Evolutionary conservation across 2,329 filamentous ascomycete genomes (phyloP), one percentile per base, ranked within the genome.

Genomic region (Aureobasidium subglaciale): DNA sequence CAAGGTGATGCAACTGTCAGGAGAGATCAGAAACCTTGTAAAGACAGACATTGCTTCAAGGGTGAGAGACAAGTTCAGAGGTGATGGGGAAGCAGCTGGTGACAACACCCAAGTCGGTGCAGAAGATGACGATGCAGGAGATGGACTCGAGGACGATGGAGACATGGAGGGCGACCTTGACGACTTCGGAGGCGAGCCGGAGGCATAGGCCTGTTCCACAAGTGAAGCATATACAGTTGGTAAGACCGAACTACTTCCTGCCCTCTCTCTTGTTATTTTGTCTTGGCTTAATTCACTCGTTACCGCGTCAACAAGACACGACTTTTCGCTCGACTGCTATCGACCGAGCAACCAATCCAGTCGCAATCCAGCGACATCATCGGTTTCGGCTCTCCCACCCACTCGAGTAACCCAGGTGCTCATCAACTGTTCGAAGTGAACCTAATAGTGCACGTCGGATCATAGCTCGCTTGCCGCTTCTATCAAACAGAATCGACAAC

Each of bases 151-250:
- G 25, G 56, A 58, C 16, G 38, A 46, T 11, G 45, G 34, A 15
- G 56, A 58, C 16, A 52, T 48, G 11, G 56, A 58, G 18, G 56
- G 49, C 16, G 56, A 58, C 11, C 35, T 53, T 10, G 56, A 58
- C 34, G 56, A 55, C 32, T 43, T 43, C 13, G 38, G 38, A 37
- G 50, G 50, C 9, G 50, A 43, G n/a, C 25, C 50, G 22, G 50
- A 55, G 29, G 40, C 35, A 40, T 34, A 41, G 15, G 15, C 10
- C 15, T 30, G 16, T 22, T 10, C 25, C 22, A 40, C 16, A 3
- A 5, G 11, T 20, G 7, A 45, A 49, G 45, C 24, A 34, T 18
- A n/a, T 25, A 37, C 20, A 24, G 10, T 11, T 11, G 45, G 45
- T 37, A 37, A 49, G 45, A 35, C 35, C 7, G 9, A 37, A 18